Evolutionary conservation across 257 asterid species (phyloP).

Genomic region (Nicotiana paniculata): DNA sequence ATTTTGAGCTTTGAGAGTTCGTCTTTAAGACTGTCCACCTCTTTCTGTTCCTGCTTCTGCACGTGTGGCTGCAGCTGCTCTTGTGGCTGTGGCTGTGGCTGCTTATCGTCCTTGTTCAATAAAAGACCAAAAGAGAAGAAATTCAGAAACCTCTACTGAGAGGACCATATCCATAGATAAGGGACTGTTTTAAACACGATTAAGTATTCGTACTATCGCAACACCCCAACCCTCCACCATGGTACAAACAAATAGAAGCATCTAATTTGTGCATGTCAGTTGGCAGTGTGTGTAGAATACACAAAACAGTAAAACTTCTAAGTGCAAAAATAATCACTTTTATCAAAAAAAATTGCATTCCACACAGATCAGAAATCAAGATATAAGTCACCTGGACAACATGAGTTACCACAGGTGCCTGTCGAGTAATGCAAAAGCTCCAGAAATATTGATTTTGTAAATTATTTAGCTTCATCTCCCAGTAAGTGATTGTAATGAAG

Average conservation of each 20-base stretch:
- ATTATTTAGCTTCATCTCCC: not conserved
- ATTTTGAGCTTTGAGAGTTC: constrained; percentile 52
- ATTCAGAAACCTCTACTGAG: not conserved
- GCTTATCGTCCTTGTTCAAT: not conserved
- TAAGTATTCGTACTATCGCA: not conserved
- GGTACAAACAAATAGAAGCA: not conserved
- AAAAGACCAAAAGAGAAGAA: not conserved
- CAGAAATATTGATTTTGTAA: not conserved
- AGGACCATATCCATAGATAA: not conserved
- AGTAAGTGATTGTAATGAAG: not conserved
- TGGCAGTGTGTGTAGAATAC: not conserved
- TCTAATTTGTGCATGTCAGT: not conserved
- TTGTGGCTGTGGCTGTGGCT: not conserved
- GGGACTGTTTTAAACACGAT: not conserved
- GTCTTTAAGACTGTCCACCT: constrained; percentile 44
- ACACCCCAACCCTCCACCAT: too few species aligned
- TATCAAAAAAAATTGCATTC: not conserved
- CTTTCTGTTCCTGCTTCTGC: constrained; percentile 37
- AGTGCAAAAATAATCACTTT: not conserved
- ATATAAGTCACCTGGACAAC: not conserved
- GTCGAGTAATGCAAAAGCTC: not conserved
- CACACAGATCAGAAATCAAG: not conserved
- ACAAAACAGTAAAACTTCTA: not conserved
- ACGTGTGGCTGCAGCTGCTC: not conserved
- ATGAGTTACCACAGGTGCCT: not conserved